Conservation (phyloP, 495 filamentous ascomycete genomes). For the Cladorrhinum samala region DNA sequence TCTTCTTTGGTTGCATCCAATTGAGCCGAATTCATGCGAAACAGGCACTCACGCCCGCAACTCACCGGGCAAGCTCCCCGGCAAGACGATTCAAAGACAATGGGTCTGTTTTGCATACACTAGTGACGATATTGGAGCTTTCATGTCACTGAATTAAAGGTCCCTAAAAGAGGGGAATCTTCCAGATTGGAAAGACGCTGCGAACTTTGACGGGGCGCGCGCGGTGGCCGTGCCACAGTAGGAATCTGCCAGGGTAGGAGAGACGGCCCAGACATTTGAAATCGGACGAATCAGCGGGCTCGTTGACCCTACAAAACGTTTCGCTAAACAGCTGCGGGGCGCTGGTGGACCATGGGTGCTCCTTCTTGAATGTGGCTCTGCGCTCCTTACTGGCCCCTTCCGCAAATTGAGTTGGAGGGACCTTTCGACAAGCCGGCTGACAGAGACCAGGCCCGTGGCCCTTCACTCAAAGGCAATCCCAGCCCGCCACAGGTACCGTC, state of each 20-base stretch:
- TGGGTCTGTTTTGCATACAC: no score
- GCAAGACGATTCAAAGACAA: no score
- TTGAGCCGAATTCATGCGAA: neutral
- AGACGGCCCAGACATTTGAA: constrained; percentile 10
- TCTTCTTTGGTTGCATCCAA: neutral
- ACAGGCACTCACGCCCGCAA: no score
- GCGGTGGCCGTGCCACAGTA: constrained; percentile 9
- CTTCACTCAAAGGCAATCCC: constrained; percentile 20
- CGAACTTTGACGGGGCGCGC: neutral
- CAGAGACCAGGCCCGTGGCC: constrained; percentile 18
- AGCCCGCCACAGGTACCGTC: constrained; percentile 7
- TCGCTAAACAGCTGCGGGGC: constrained; percentile 26
- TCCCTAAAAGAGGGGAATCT: neutral
- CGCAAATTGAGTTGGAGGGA: constrained; percentile 23
- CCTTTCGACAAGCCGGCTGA: neutral
- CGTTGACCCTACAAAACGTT: constrained; percentile 21
- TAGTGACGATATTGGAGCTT: no score
- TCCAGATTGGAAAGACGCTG: neutral
- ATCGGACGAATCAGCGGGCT: constrained; percentile 20
- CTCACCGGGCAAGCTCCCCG: no score
- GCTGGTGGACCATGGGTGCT: constrained; percentile 16
- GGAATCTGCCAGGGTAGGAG: no score
- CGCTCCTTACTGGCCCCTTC: constrained; percentile 25
- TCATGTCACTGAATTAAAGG: no score
- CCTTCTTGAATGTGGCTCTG: constrained; percentile 17